phyloP scores from a whole-genome alignment of 139 green algal species.

The Tetraselmis striata region DNA sequence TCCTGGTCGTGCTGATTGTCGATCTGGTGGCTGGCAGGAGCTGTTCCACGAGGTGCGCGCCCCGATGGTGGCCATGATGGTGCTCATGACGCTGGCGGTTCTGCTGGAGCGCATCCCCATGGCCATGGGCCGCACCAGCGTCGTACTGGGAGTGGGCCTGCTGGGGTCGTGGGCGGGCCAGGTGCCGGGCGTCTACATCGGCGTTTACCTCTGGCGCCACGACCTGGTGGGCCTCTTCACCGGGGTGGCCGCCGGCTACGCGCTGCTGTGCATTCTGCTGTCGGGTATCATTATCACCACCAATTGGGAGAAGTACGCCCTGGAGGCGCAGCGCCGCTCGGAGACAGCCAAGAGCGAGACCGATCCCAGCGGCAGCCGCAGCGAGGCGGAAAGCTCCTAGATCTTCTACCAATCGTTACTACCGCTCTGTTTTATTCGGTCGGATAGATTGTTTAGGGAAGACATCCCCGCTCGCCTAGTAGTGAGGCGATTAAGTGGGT shows the following conservation, averaged over 20 bases:
- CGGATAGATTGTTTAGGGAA: no score
- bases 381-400: no score
- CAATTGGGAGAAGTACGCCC: background rate
- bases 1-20: no score
- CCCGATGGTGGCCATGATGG: background rate
- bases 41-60: conserved; percentile 3
- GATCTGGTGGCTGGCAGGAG: no score
- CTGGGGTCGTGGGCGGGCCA: conserved; percentile 12
- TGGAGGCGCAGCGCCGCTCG: background rate
- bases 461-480: no score
- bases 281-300: background rate
- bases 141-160: background rate
- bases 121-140: background rate
- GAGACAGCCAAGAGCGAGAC: background rate
- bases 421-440: no score
- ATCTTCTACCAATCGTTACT: no score
- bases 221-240: background rate
- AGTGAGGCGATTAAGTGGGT: no score
- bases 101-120: conserved; percentile 8
- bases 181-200: conserved; percentile 1
- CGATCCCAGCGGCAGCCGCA: background rate
- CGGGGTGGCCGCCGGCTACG: background rate
- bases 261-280: background rate
- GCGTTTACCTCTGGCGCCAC: background rate
- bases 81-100: conserved; percentile 9